Percentiles rank a stretch among this genome's conserved stretches.
Evolutionary conservation across 257 asterid species (phyloP).

Genomic region (Ehretia macrophylla): DNA sequence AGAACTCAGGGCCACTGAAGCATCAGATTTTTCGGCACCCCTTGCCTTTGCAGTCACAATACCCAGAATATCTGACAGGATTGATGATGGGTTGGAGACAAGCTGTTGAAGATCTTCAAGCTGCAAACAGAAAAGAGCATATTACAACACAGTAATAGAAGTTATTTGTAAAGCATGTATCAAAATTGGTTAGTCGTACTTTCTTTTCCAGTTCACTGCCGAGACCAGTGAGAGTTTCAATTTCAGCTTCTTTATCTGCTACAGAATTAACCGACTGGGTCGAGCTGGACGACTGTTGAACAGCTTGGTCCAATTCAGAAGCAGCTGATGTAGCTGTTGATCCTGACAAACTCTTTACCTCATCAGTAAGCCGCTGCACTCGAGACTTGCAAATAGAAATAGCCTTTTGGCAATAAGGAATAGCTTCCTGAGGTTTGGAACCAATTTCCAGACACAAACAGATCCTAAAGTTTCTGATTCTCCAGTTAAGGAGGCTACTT

Average conservation of each 20-base stretch:
- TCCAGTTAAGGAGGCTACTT: conserved; percentile 37
- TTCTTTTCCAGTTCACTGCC: conserved; percentile 80
- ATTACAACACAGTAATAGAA: neutral
- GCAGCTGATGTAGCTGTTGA: conserved; percentile 26
- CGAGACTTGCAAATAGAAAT: conserved; percentile 69
- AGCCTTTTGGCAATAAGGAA: conserved; percentile 73
- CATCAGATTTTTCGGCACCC: conserved; percentile 30
- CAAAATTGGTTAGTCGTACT: conserved; percentile 32
- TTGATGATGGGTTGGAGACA: conserved; percentile 59
- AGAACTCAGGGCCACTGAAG: conserved; percentile 41
- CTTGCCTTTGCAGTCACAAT: conserved; percentile 58
- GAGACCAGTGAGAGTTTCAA: conserved; percentile 62
- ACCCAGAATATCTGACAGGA: conserved; percentile 62
- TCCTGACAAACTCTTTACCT: conserved; percentile 32
- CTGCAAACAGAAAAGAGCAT: conserved; percentile 37
- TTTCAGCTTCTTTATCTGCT: conserved; percentile 57
- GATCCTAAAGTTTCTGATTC: conserved; percentile 74
- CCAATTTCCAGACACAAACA: conserved; percentile 93
- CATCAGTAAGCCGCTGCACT: conserved; percentile 51
- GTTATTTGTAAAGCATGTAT: neutral
- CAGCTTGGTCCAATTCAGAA: conserved; percentile 30
- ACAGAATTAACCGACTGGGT: conserved; percentile 33
- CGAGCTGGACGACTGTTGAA: conserved; percentile 37
- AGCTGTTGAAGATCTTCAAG: conserved; percentile 94
- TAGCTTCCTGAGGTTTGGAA: conserved; percentile 81